Base-by-base conservation (phyloP, 345 rosid genomes). In the Euphorbia tirucalli region DNA sequence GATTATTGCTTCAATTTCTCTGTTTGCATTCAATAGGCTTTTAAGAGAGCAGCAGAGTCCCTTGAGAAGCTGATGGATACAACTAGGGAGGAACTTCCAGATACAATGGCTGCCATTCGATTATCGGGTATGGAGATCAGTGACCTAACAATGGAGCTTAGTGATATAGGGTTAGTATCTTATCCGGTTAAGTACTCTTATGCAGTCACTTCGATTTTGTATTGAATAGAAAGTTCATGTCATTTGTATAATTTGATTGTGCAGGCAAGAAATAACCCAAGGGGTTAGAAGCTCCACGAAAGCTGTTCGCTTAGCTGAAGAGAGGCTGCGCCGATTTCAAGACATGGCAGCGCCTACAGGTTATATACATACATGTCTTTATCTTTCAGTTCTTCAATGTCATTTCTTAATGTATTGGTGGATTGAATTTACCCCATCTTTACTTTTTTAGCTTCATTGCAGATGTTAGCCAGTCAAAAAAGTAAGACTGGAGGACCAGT, bases 41-140 rank as follows among this genome's bases (percentile, higher is more conserved):
- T 93, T 79, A 90, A 82, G 85, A 85, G 84, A 85, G 95, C 97
- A 32, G 96, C 96, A 0, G 97, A 93, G 68, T 93, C 98, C 0
- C 72, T 90, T 50, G 94, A 87, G 76, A 88, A 91, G 85, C 86
- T 93, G 71, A 73, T 91, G 87, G 97, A 93, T 87, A 88, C 80
- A 22, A 82, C 92, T 0, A 87, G 95, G 85, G 96, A 90, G 71
- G 98, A 90, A 83, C 87, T 93, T 68, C 97, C 98, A 1, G 91
- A 84, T 76, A 93, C 96, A 58, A 91, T 93, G 98, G 97, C 95
- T 61, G 97, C 97, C 25, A 68, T 93, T 61, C 86, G 97, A 2
- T 81, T 93, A 71, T 90, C 98, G 0, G 97, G 98, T 65, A 93
- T 93, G 97, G 98, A 93, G 88, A 93, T 93, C 43, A 89, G 91